Evolutionary conservation across 176 grass and related monocot genomes (phyloP).

Genomic region (maize (Zea mays)): DNA sequence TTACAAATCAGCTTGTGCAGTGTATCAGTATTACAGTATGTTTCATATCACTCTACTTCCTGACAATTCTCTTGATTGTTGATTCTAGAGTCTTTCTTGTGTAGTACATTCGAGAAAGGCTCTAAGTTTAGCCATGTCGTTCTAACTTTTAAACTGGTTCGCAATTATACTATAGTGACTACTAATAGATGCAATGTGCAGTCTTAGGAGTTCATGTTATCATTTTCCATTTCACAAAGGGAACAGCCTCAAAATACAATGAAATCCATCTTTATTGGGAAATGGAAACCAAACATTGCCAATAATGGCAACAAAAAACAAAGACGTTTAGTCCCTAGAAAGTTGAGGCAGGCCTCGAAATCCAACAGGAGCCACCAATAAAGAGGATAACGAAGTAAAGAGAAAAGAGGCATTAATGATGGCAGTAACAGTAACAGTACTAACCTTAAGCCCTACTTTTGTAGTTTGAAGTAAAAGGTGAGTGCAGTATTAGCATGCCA

Average conservation of each 20-base stretch:
- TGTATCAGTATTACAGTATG: neutral
- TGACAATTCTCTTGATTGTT: neutral
- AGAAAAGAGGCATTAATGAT: neutral
- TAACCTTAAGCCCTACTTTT: neutral
- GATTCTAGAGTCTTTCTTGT: neutral
- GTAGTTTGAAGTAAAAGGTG: neutral
- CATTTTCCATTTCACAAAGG: neutral
- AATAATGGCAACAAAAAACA: neutral
- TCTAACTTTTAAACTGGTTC: neutral
- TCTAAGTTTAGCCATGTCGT: neutral
- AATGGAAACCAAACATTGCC: neutral
- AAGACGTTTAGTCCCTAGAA: neutral
- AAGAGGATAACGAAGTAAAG: neutral
- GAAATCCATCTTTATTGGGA: neutral
- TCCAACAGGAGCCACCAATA: neutral
- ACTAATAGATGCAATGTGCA: neutral
- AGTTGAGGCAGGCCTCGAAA: neutral
- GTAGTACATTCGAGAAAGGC: neutral
- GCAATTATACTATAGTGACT: neutral
- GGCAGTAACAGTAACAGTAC: neutral
- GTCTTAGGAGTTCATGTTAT: neutral
- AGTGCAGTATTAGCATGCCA: neutral
- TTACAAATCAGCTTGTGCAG: constrained; percentile 2
- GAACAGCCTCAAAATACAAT: constrained; percentile 4
- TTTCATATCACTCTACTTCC: neutral